Evolutionary conservation across 306 rosid genomes (phyloP).

Genomic region (Cyamopsis tetragonoloba): DNA sequence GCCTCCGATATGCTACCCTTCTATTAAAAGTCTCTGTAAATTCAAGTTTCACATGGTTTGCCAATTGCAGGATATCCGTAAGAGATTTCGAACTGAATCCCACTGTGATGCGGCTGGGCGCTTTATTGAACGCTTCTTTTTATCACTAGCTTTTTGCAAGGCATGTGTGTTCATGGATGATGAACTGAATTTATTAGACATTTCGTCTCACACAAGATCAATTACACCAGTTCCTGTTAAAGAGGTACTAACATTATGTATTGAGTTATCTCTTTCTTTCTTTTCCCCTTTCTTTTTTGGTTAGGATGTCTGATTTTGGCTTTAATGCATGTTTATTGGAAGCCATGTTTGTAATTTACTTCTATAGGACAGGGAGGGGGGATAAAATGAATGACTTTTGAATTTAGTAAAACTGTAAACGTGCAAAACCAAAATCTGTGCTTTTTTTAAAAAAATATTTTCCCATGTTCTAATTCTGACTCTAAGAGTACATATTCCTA

Average conservation of each 20-base stretch:
- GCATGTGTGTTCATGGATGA: conserved; percentile 89
- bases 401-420: no score
- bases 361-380: no score
- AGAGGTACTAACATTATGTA: conserved; percentile 55
- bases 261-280: neutral
- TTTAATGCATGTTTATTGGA: conserved; percentile 5
- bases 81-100: conserved; percentile 91
- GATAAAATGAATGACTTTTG: no score
- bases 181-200: conserved; percentile 79
- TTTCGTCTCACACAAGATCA: conserved; percentile 89
- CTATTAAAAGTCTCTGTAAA: neutral
- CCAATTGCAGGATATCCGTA: conserved; percentile 81
- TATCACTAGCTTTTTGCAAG: conserved; percentile 87
- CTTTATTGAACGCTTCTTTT: conserved; percentile 89
- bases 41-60: conserved; percentile 15
- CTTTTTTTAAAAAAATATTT: no score
- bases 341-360: no score
- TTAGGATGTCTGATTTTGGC: neutral
- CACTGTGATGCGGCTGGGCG: conserved; percentile 78
- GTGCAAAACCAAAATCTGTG: no score
- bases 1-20: neutral
- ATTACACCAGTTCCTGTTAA: conserved; percentile 54
- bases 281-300: neutral
- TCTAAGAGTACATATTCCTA: no score
- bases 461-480: no score